phyloP scores from a whole-genome alignment of 164 flowering plant species.

The Nelumbo lutea region DNA sequence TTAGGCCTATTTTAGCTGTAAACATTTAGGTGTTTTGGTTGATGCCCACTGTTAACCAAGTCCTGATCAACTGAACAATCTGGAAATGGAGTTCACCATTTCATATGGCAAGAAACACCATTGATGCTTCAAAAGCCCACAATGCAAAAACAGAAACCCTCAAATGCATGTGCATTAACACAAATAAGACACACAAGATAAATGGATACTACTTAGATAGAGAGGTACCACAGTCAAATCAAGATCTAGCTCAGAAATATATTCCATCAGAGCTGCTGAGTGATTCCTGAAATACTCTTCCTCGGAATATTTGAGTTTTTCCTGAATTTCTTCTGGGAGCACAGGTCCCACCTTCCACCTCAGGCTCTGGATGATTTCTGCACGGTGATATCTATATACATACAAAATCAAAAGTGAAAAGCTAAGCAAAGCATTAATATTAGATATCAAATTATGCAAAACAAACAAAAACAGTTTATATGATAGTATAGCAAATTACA shows the following conservation, averaged over 20 bases:
- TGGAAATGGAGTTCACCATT: no score
- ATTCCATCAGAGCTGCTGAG: constrained; percentile 61
- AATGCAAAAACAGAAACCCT: no score
- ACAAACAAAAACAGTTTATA: not conserved
- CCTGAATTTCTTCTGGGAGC: constrained; percentile 74
- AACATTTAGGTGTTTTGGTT: no score
- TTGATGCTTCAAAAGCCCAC: no score
- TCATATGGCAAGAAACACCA: no score
- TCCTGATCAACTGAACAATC: no score
- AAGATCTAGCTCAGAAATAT: constrained; percentile 66
- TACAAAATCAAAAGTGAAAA: constrained; percentile 8
- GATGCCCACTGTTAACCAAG: no score
- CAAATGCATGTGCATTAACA: no score
- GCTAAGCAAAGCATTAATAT: constrained; percentile 4
- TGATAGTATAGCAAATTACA: constrained; percentile 25
- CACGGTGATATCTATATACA: constrained; percentile 65
- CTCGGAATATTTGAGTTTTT: constrained; percentile 67
- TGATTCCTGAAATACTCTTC: constrained; percentile 82
- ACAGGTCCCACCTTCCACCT: constrained; percentile 76
- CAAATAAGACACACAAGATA: no score
- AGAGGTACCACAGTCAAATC: constrained; percentile 85
- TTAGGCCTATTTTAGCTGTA: no score
- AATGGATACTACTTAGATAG: not conserved
- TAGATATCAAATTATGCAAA: not conserved
- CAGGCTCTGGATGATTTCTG: constrained; percentile 62